A percentile compares a stretch with the other conserved stretches of the same genome.
Evolutionary conservation across 257 asterid species (phyloP).

Genomic region (Nicotiana tabacum): DNA sequence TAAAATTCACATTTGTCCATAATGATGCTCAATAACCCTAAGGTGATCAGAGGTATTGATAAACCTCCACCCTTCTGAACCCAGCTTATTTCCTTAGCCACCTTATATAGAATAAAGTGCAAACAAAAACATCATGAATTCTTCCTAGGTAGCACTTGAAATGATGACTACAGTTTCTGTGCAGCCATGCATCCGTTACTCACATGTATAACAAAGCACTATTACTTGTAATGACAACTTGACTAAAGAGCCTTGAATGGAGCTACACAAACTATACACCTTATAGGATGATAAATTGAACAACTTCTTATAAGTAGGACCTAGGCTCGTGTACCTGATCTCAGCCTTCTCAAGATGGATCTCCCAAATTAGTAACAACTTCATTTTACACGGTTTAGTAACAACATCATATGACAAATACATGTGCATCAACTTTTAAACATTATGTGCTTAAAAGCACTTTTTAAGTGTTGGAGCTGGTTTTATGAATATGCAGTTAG

Average conservation of each 20-base stretch:
- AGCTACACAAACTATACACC: background rate
- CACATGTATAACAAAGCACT: background rate
- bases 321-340: background rate
- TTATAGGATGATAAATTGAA: background rate
- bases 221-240: background rate
- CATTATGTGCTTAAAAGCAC: too few relatives aligned
- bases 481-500: too few relatives aligned
- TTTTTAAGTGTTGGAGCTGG: too few relatives aligned
- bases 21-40: background rate
- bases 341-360: background rate
- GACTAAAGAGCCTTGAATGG: background rate
- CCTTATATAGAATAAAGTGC: background rate
- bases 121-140: background rate
- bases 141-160: background rate
- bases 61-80: background rate
- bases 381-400: background rate
- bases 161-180: background rate
- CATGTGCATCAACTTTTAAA: background rate
- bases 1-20: background rate
- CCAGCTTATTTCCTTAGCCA: background rate
- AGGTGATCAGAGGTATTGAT: background rate
- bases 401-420: background rate
- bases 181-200: background rate
- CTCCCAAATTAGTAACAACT: background rate
- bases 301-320: background rate